A percentile compares a stretch with the other conserved stretches of the same genome.
Evolutionary conservation across 352 stramenopile genomes (phyloP).

Genomic region (Nothophytophthora sp.): DNA sequence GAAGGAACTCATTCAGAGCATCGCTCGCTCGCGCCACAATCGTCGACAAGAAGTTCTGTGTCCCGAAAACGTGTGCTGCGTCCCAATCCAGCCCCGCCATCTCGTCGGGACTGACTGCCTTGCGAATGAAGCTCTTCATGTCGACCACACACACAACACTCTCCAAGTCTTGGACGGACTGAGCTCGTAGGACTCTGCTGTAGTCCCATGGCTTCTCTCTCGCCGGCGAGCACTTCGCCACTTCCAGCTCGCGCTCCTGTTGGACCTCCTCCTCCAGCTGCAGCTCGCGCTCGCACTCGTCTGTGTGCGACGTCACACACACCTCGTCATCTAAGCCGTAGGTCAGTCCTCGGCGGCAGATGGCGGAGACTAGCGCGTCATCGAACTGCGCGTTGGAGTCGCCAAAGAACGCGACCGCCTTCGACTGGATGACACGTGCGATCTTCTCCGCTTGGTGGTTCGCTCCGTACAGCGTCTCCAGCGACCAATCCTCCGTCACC

Average conservation of each 20-base stretch:
- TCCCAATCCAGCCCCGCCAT: constrained; percentile 30
- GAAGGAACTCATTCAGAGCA: constrained; percentile 23
- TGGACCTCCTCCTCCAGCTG: constrained; percentile 53
- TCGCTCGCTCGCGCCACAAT: not conserved
- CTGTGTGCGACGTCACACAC: constrained; percentile 35
- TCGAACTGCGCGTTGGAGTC: constrained; percentile 1
- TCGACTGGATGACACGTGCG: constrained; percentile 32
- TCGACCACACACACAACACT: not conserved
- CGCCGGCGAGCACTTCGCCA: constrained; percentile 1
- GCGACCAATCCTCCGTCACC: constrained; percentile 49
- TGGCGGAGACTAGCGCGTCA: constrained; percentile 9
- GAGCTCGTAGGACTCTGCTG: constrained; percentile 2
- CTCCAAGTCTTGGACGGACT: constrained; percentile 14
- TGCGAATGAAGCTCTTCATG: constrained; percentile 7
- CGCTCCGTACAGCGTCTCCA: constrained; percentile 38
- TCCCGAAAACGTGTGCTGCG: constrained; percentile 28
- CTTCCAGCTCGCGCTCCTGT: constrained; percentile 24
- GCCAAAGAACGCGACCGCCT: constrained; percentile 1
- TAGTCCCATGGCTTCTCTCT: constrained; percentile 30
- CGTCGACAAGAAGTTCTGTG: constrained; percentile 49
- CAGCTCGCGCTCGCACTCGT: constrained; percentile 65
- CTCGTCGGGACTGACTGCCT: constrained; percentile 6
- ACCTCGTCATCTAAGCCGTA: constrained; percentile 48
- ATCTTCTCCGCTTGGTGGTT: constrained; percentile 31
- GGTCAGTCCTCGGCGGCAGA: constrained; percentile 5